Conservation (phyloP, 495 filamentous ascomycete genomes). For the Sporormia fimetaria region DNA sequence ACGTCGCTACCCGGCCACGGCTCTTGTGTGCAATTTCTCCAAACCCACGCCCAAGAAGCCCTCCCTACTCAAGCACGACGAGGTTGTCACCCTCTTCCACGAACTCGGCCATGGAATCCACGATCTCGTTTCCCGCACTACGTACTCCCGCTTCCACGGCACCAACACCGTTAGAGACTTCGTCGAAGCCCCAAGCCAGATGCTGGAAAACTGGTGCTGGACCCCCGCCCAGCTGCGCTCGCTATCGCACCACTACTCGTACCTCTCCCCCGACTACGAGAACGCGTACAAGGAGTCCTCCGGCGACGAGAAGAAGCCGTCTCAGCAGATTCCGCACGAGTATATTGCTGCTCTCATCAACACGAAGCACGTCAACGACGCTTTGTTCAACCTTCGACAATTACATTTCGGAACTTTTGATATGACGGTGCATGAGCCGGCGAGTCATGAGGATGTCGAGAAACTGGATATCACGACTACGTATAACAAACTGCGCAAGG, state of each 20-base stretch:
- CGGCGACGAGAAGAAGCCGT: constrained; percentile 34
- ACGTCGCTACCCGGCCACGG: constrained; percentile 55
- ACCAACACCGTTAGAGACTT: constrained; percentile 63
- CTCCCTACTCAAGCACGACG: constrained; percentile 57
- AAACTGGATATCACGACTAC: constrained; percentile 29
- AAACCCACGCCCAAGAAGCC: constrained; percentile 61
- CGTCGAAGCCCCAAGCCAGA: constrained; percentile 60
- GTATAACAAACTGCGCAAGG: constrained; percentile 35
- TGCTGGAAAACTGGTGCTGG: constrained; percentile 75
- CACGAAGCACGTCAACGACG: constrained; percentile 60
- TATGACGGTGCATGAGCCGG: constrained; percentile 37
- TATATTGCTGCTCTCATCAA: constrained; percentile 50
- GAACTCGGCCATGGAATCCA: constrained; percentile 68
- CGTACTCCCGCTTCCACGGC: constrained; percentile 62
- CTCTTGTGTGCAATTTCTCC: constrained; percentile 61
- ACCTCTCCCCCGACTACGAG: constrained; percentile 49
- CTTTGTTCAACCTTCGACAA: constrained; percentile 55
- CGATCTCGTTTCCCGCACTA: constrained; percentile 54
- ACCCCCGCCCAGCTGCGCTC: constrained; percentile 53
- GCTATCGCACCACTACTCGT: constrained; percentile 56
- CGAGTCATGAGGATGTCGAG: constrained; percentile 29
- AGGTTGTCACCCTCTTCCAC: constrained; percentile 63
- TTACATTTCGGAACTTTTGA: constrained; percentile 61
- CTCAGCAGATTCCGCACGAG: constrained; percentile 48
- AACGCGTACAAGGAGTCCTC: constrained; percentile 43